These are phyloP conservation scores for Citrullus mucosospermus DNA, from an alignment of 306 rosid species.

Conservation along the genomic window DNA sequence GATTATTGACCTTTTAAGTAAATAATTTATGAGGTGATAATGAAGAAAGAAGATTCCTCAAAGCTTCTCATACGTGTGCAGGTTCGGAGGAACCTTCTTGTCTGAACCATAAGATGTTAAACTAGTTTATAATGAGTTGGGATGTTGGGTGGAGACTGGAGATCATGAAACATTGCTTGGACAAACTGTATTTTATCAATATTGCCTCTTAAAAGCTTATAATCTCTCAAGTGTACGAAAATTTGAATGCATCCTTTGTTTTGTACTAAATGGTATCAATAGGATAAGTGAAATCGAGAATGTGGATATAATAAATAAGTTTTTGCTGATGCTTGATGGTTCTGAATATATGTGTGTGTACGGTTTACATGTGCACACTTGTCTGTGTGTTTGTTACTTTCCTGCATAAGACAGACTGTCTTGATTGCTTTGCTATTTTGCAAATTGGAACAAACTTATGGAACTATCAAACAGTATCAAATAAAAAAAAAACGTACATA, in stretches of 20 bases:
- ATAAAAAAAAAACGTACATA: not conserved
- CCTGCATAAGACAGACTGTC: not conserved
- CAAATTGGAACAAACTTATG: not conserved
- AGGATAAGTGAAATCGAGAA: not conserved
- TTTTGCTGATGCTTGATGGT: too few relatives aligned
- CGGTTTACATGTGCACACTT: not conserved
- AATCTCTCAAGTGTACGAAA: not conserved
- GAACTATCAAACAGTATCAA: not conserved
- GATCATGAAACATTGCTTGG: slow-evolving; percentile 14
- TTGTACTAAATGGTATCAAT: not conserved
- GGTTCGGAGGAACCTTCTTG: slow-evolving; percentile 3
- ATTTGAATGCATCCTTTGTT: not conserved
- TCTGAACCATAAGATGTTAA: not conserved
- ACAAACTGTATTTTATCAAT: not conserved
- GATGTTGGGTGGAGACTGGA: slow-evolving; percentile 4
- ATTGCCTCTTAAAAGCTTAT: not conserved
- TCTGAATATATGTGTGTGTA: not conserved
- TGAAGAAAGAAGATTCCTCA: not conserved
- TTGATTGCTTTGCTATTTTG: not conserved
- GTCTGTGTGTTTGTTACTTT: not conserved
- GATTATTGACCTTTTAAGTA: not conserved
- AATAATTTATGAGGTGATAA: not conserved
- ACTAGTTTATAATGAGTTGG: slow-evolving; percentile 12
- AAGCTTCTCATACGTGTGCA: not conserved
- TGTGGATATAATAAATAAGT: too few relatives aligned